Percentiles rank a stretch among this genome's conserved stretches.
phyloP scores from a whole-genome alignment of 306 rosid genomes.

The Biancaea sappan region DNA sequence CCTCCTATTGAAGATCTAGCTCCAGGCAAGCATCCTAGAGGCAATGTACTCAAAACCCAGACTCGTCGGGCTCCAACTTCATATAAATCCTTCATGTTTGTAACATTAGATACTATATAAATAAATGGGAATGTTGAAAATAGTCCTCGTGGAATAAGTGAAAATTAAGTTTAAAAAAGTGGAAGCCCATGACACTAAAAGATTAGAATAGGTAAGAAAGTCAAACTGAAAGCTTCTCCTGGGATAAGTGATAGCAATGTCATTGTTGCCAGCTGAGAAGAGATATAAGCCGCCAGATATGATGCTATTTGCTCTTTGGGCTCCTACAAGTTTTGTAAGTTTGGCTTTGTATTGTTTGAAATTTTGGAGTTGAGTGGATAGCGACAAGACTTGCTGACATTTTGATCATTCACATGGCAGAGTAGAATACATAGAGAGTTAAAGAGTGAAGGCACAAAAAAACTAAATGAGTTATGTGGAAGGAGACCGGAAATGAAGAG shows the following conservation, averaged over 20 bases:
- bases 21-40: slow-evolving; percentile 49
- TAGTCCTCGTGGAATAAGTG: background rate
- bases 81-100: slow-evolving; percentile 37
- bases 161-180: slow-evolving; percentile 36
- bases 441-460: background rate
- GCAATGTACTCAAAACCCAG: slow-evolving; percentile 42
- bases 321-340: slow-evolving; percentile 34
- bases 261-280: slow-evolving; percentile 45
- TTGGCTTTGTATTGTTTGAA: slow-evolving; percentile 40
- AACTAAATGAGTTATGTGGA: too few relatives aligned
- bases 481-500: too few relatives aligned
- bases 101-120: background rate
- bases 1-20: too few relatives aligned
- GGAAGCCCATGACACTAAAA: slow-evolving; percentile 1
- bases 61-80: slow-evolving; percentile 40
- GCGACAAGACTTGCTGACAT: slow-evolving; percentile 28
- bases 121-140: too few relatives aligned
- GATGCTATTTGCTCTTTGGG: slow-evolving; percentile 13
- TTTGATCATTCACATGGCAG: background rate
- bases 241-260: slow-evolving; percentile 36
- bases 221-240: background rate
- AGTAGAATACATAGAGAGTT: too few relatives aligned
- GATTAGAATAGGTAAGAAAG: slow-evolving; percentile 25
- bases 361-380: slow-evolving; percentile 4
- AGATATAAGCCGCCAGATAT: slow-evolving; percentile 37